Evolutionary conservation across 129 eudicot species (phyloP).

Genomic region (Pittosporum tobira): DNA sequence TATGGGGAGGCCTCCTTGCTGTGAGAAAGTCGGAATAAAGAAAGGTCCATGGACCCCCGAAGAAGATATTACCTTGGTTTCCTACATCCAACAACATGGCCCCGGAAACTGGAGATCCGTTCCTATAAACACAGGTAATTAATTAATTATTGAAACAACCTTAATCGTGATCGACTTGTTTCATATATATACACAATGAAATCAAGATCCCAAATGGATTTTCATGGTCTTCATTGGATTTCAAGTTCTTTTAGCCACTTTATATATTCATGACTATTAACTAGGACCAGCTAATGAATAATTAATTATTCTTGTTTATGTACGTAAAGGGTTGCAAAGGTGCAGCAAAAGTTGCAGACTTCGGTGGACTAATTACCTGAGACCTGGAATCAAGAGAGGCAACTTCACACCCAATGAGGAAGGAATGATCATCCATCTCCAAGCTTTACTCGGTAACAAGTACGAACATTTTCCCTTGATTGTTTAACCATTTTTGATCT

Average conservation of each 20-base stretch:
- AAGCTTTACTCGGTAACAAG: slow-evolving; percentile 89
- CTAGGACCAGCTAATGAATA: slow-evolving; percentile 8
- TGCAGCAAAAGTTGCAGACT: slow-evolving; percentile 95
- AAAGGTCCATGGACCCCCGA: slow-evolving; percentile 96
- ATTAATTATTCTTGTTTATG: background rate
- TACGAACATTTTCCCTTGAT: slow-evolving; percentile 16
- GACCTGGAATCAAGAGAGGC: slow-evolving; percentile 89
- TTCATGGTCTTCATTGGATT: background rate
- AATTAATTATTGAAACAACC: too few species aligned
- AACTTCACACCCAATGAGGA: slow-evolving; percentile 92
- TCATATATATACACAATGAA: background rate
- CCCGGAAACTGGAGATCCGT: slow-evolving; percentile 87
- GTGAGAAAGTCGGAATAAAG: slow-evolving; percentile 77
- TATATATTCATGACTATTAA: background rate
- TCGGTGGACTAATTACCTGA: slow-evolving; percentile 82
- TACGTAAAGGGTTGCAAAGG: slow-evolving; percentile 51
- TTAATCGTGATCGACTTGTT: background rate
- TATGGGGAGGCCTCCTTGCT: slow-evolving; percentile 95
- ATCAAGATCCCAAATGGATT: slow-evolving; percentile 7
- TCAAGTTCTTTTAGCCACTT: background rate
- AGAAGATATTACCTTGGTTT: slow-evolving; percentile 71
- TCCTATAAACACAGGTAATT: slow-evolving; percentile 64
- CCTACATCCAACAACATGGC: slow-evolving; percentile 79
- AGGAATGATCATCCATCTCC: slow-evolving; percentile 87
- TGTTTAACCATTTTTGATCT: too few species aligned